Evolutionary conservation across 306 rosid species (phyloP).

Genomic region (Malus sieversii): DNA sequence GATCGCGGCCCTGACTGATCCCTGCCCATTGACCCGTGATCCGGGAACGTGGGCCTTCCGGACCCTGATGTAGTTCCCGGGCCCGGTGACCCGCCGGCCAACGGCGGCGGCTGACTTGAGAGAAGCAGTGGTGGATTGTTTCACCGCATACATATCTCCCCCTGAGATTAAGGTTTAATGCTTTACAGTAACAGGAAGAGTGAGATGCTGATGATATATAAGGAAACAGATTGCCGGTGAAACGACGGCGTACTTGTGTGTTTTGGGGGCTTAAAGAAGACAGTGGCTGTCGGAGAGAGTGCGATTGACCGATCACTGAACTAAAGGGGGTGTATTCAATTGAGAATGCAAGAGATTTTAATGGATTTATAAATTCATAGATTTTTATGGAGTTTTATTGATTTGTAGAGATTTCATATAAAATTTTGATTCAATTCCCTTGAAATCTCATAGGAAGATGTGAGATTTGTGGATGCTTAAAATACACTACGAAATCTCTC

Average conservation of each 20-base stretch:
- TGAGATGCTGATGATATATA: background rate
- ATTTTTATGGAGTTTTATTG: too few relatives aligned
- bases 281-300: background rate
- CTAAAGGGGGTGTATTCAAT: too few relatives aligned
- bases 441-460: too few relatives aligned
- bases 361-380: too few relatives aligned
- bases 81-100: constrained; percentile 14
- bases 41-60: constrained; percentile 2
- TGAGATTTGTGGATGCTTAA: too few relatives aligned
- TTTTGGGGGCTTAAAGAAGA: background rate
- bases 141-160: constrained; percentile 35
- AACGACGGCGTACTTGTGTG: background rate
- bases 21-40: constrained; percentile 13
- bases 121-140: constrained; percentile 14
- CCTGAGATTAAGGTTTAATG: background rate
- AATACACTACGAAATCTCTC: too few relatives aligned
- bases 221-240: background rate
- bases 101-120: constrained; percentile 15
- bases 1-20: constrained; percentile 35
- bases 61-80: background rate
- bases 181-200: background rate
- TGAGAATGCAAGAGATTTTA: too few relatives aligned
- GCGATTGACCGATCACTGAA: background rate
- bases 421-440: too few relatives aligned
- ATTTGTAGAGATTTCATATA: too few relatives aligned